These are phyloP conservation scores for Raphanus hybrid DNA, from an alignment of 441 rosid species.

Conservation along the genomic window DNA sequence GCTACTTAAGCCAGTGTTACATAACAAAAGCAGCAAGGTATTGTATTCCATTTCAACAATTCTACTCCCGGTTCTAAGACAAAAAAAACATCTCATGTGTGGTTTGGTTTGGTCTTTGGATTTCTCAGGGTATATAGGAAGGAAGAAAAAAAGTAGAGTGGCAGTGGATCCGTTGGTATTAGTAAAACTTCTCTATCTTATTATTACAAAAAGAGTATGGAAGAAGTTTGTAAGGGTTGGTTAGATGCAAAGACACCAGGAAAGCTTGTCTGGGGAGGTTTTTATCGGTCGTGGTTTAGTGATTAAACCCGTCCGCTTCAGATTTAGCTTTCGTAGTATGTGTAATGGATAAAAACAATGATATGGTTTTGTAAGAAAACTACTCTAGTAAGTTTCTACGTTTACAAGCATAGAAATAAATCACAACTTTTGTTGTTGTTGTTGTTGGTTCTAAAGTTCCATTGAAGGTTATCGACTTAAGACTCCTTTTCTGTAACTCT, in stretches of 20 bases:
- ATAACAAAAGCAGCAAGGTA: conserved; percentile 32
- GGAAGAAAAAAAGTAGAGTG: conserved; percentile 13
- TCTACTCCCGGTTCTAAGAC: neutral
- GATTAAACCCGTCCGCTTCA: conserved; percentile 28
- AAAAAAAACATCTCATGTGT: neutral
- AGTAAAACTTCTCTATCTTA: conserved; percentile 39
- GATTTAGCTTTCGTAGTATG: conserved; percentile 3
- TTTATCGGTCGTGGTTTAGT: conserved; percentile 34
- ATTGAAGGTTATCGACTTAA: neutral
- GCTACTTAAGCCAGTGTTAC: conserved; percentile 19
- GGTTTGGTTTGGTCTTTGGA: neutral
- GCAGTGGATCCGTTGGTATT: conserved; percentile 16
- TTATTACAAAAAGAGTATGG: conserved; percentile 38
- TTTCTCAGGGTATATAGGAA: conserved; percentile 35
- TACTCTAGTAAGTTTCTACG: conserved; percentile 8
- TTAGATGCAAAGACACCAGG: conserved; percentile 17
- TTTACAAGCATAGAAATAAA: conserved; percentile 40
- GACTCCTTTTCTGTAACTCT: conserved; percentile 19
- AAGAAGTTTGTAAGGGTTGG: conserved; percentile 34
- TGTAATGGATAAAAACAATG: conserved; percentile 10
- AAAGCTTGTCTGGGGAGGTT: conserved; percentile 10
- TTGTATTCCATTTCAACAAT: neutral
- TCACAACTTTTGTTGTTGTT: too few species aligned
- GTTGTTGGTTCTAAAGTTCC: neutral
- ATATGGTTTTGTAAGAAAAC: conserved; percentile 31